phyloP scores from a whole-genome alignment of 2,329 filamentous ascomycete species.

The Fusarium pseudocircinatum region DNA sequence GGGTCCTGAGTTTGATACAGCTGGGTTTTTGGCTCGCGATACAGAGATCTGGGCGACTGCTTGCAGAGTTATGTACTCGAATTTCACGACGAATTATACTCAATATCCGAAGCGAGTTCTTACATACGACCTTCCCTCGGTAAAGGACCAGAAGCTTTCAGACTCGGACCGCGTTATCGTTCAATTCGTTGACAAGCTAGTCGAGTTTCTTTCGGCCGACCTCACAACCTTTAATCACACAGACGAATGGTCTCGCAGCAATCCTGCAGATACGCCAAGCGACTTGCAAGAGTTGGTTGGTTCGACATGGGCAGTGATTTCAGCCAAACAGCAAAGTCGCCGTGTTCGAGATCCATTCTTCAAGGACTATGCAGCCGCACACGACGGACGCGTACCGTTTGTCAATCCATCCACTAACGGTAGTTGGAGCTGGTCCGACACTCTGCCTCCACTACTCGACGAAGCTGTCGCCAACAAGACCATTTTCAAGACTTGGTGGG shows the following conservation, averaged over 20 bases:
- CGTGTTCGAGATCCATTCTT: neutral
- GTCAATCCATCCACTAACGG: neutral
- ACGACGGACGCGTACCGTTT: neutral
- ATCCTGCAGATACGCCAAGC: neutral
- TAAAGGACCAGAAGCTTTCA: accelerated
- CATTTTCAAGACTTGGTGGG: neutral
- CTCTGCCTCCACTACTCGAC: accelerated
- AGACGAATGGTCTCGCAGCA: neutral
- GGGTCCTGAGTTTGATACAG: neutral
- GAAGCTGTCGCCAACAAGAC: neutral
- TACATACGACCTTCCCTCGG: neutral
- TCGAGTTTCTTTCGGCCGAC: neutral
- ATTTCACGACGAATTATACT: neutral
- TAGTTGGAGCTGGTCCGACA: neutral
- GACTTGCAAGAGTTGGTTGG: neutral
- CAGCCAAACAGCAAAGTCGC: neutral
- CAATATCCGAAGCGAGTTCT: neutral
- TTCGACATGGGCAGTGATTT: neutral
- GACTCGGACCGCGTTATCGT: neutral
- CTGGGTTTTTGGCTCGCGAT: neutral
- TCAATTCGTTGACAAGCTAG: neutral
- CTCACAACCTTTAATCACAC: neutral
- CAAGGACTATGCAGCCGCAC: neutral
- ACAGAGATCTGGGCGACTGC: neutral
- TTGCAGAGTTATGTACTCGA: neutral